phyloP scores from a whole-genome alignment of 352 stramenopile genomes.

The Phytopythium mirpurense region DNA sequence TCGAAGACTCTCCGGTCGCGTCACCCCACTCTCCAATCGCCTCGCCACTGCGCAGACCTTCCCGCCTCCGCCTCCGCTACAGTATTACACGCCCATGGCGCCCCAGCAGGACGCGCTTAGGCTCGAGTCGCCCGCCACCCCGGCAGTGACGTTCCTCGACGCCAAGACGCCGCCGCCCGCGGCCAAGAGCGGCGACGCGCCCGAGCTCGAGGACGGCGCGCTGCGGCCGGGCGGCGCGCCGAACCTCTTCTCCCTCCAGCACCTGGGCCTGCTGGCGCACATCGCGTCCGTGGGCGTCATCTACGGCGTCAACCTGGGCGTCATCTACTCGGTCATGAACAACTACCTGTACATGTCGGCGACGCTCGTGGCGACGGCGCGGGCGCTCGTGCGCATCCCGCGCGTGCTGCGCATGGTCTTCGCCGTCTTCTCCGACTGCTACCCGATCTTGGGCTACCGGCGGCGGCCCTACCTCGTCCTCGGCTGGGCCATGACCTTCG shows the following conservation, averaged over 20 bases:
- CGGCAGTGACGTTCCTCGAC: too few relatives aligned
- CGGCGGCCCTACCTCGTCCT: constrained; percentile 82
- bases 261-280: constrained; percentile 39
- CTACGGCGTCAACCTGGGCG: constrained; percentile 24
- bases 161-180: too few relatives aligned
- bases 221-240: too few relatives aligned
- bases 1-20: too few relatives aligned
- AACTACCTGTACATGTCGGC: constrained; percentile 55
- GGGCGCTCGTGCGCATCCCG: constrained; percentile 36
- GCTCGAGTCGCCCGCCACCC: too few relatives aligned
- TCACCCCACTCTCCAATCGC: too few relatives aligned
- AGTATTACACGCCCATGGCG: too few relatives aligned
- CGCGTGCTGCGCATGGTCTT: constrained; percentile 46
- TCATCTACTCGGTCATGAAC: constrained; percentile 51
- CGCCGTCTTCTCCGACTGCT: constrained; percentile 63
- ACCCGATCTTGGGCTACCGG: constrained; percentile 70
- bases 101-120: too few relatives aligned
- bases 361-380: constrained; percentile 32
- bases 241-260: constrained; percentile 19
- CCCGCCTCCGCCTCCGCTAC: too few relatives aligned
- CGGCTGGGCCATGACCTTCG: constrained; percentile 38
- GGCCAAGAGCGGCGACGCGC: too few relatives aligned
- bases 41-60: too few relatives aligned
- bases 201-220: too few relatives aligned
- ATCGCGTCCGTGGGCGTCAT: constrained; percentile 37